These are phyloP conservation scores for Chlorokybus atmophyticus DNA, from an alignment of 139 green algal genomes.

Conservation along the genomic window DNA sequence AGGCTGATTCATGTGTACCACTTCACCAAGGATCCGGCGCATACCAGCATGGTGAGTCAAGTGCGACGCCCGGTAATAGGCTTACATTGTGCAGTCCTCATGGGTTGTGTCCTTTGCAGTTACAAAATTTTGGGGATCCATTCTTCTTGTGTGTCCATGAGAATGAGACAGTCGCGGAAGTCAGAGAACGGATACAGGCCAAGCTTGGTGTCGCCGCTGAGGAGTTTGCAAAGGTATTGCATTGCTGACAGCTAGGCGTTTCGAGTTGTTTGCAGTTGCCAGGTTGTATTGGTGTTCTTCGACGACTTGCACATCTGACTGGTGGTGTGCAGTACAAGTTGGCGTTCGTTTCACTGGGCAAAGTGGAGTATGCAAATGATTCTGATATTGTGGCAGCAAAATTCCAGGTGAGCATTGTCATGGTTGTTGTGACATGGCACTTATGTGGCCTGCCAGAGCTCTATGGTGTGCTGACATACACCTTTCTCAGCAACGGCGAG, in stretches of 20 bases:
- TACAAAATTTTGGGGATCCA: slow-evolving; percentile 70
- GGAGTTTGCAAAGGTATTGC: slow-evolving; percentile 49
- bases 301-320: not conserved
- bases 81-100: not conserved
- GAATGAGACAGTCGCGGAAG: slow-evolving; percentile 56
- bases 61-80: not conserved
- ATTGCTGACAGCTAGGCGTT: not conserved
- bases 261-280: not conserved
- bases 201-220: slow-evolving; percentile 59
- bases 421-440: not conserved
- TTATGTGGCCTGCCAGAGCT: slow-evolving; percentile 4
- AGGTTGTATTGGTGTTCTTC: not conserved
- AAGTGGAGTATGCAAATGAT: slow-evolving; percentile 49
- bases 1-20: slow-evolving; percentile 52
- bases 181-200: slow-evolving; percentile 48
- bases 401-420: slow-evolving; percentile 13
- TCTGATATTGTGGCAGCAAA: slow-evolving; percentile 37
- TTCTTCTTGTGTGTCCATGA: slow-evolving; percentile 59
- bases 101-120: slow-evolving; percentile 9
- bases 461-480: not conserved
- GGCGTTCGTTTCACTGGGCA: slow-evolving; percentile 34
- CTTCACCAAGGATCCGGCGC: slow-evolving; percentile 26
- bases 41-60: not conserved
- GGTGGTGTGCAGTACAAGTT: slow-evolving; percentile 48
- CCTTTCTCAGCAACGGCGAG: not conserved